Evolutionary conservation across 345 rosid species (phyloP), one percentile per base, ranked within the genome.

Genomic region (Zanthoxylum bungeanum): DNA sequence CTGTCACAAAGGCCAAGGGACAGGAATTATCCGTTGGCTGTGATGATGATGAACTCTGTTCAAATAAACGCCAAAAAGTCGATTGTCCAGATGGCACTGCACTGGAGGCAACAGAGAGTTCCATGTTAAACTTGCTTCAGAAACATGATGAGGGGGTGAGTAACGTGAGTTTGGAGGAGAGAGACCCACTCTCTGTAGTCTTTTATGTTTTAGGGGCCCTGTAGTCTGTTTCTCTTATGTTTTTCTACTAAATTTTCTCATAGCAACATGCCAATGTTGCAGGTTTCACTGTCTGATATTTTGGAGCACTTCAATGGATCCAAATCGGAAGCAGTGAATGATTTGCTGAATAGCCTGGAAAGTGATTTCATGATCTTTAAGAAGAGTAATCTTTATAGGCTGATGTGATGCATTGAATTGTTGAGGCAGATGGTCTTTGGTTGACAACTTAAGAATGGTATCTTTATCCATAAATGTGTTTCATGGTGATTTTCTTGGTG

Each of bases 81-180:
- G 75, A 76, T 7, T 27, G 7, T 36, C 37, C 57, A 21, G 66
- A 70, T 46, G 70, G 21, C 37, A 50, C 42, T 21, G 31, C 25
- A 22, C 27, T 59, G 30, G 81, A 49, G 58, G 81, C 80, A 52
- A 69, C 80, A 58, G 76, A 75, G 65, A 69, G 64, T 40, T 70
- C 77, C 33, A 19, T 81, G 34, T 51, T 84, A 30, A 40, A 73
- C 52, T 81, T 68, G 69, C 67, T 84, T n/a, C 63, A 67, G 75
- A 71, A 67, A 30, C 57, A 50, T 70, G 80, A 70, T 40, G 73
- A 84, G 42, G 88, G 85, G 79, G 87, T 84, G 44, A n/a, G n/a
- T n/a, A n/a, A n/a, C n/a, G n/a, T n/a, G n/a, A 74, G 87, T 79
- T 19, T 64, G 21, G 50, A 51, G 16, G 5, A 51, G 21, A 19